Percentiles rank a stretch among this genome's conserved stretches.
These are phyloP conservation scores for Arabis alpina DNA, from an alignment of 345 rosid species.

Conservation along the genomic window DNA sequence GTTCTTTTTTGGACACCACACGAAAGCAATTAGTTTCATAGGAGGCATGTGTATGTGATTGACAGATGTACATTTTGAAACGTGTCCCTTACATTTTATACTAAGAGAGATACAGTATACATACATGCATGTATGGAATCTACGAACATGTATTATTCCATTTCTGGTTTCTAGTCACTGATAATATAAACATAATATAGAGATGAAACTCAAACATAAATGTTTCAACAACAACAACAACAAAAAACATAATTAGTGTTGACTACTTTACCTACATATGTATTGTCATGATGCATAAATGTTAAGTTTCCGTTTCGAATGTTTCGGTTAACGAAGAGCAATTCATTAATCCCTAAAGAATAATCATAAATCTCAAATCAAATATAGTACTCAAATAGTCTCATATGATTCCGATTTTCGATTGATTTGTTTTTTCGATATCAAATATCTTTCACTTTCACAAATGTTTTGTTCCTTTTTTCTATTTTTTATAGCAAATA, in stretches of 20 bases:
- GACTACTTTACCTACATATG: too few species aligned
- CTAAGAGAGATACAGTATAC: not conserved
- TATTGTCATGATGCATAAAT: not conserved
- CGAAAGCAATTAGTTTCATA: slow-evolving; percentile 17
- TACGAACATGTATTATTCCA: slow-evolving; percentile 8
- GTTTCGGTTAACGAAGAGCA: not conserved
- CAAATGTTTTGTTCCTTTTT: too few species aligned
- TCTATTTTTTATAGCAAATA: not conserved
- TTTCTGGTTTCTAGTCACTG: not conserved
- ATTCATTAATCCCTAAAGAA: too few species aligned
- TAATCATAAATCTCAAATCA: too few species aligned
- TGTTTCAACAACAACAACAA: too few species aligned
- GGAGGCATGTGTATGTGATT: slow-evolving; percentile 30
- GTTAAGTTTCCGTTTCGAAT: too few species aligned
- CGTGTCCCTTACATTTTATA: slow-evolving; percentile 20
- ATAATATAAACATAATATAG: not conserved
- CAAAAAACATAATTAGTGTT: too few species aligned
- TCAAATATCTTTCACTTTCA: too few species aligned
- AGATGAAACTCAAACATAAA: not conserved
- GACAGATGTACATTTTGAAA: slow-evolving; percentile 22
- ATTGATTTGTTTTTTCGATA: too few species aligned
- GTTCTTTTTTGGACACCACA: slow-evolving; percentile 22
- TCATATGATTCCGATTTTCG: too few species aligned
- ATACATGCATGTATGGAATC: slow-evolving; percentile 22
- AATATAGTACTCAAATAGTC: too few species aligned